phyloP scores from a whole-genome alignment of 2,329 filamentous ascomycete species.

The Neonectria sp. region DNA sequence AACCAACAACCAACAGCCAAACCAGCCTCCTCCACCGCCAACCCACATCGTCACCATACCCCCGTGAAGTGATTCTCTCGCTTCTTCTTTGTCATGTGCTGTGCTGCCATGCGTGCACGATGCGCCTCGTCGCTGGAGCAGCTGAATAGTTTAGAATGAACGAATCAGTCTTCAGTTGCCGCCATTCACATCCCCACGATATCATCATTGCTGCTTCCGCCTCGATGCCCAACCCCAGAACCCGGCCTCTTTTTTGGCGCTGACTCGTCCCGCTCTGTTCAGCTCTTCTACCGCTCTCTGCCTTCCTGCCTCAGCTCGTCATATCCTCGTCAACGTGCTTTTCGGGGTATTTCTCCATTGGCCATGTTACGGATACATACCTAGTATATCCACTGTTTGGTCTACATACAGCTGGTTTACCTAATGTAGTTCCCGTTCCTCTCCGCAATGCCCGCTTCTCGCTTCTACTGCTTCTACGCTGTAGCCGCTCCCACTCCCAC shows the following conservation, averaged over 20 bases:
- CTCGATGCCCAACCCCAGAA: neutral
- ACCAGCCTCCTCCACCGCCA: neutral
- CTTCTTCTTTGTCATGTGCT: neutral
- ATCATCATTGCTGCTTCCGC: neutral
- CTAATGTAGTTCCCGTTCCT: conserved; percentile 28
- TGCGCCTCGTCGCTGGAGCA: conserved; percentile 8
- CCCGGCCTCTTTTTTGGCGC: neutral
- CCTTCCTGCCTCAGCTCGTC: neutral
- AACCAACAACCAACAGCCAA: neutral
- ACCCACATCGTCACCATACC: conserved; percentile 1
- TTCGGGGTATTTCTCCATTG: conserved; percentile 36
- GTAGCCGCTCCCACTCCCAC: conserved; percentile 34
- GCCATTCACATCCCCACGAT: neutral
- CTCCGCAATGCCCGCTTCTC: conserved; percentile 22
- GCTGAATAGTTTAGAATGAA: neutral
- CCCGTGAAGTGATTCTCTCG: conserved; percentile 6
- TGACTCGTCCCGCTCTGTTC: neutral
- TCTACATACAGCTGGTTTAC: conserved; percentile 12
- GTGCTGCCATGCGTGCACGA: neutral
- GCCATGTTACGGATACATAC: conserved; percentile 25
- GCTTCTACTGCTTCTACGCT: conserved; percentile 37
- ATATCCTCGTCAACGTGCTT: conserved; percentile 17
- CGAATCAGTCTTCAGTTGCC: neutral
- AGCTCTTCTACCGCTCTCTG: neutral
- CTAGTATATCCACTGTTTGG: conserved; percentile 29